Evolutionary conservation across 2,329 filamentous ascomycete species (phyloP).

Genomic region (Endothia cerciana): DNA sequence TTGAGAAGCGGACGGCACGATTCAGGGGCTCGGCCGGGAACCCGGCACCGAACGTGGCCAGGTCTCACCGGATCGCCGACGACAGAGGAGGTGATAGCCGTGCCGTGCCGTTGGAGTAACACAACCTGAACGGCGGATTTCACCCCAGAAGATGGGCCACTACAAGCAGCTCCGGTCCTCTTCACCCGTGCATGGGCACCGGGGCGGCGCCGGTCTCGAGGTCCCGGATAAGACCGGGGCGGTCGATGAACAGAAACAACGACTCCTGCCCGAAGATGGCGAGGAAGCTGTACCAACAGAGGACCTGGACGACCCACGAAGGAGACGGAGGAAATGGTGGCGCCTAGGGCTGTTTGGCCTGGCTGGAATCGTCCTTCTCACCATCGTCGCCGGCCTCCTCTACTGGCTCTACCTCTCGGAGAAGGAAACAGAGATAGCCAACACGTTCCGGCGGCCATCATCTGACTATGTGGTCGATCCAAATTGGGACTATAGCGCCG

Average conservation of each 20-base stretch:
- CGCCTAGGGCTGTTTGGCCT: constrained; percentile 16
- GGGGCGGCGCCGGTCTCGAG: constrained; percentile 21
- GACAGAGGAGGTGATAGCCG: constrained; percentile 11
- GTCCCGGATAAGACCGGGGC: constrained; percentile 20
- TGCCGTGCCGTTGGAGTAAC: neutral
- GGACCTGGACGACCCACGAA: neutral
- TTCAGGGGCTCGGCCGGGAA: constrained; percentile 14
- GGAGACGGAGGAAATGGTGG: constrained; percentile 23
- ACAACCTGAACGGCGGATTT: neutral
- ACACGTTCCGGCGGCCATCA: constrained; percentile 33
- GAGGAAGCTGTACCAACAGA: constrained; percentile 6
- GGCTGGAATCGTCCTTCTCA: constrained; percentile 14
- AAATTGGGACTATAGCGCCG: constrained; percentile 57
- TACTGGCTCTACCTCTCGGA: constrained; percentile 2
- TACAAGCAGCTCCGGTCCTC: constrained; percentile 32
- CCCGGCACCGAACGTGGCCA: neutral
- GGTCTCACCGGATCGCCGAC: neutral
- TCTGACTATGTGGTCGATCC: constrained; percentile 61
- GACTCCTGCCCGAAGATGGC: constrained; percentile 25
- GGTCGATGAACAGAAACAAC: constrained; percentile 29
- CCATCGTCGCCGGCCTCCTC: constrained; percentile 12
- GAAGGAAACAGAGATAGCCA: neutral
- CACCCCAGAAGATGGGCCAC: constrained; percentile 14
- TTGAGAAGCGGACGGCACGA: neutral
- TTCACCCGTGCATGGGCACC: constrained; percentile 22